phyloP scores from a whole-genome alignment of 2,329 filamentous ascomycete genomes.

The Penicillium sp. region DNA sequence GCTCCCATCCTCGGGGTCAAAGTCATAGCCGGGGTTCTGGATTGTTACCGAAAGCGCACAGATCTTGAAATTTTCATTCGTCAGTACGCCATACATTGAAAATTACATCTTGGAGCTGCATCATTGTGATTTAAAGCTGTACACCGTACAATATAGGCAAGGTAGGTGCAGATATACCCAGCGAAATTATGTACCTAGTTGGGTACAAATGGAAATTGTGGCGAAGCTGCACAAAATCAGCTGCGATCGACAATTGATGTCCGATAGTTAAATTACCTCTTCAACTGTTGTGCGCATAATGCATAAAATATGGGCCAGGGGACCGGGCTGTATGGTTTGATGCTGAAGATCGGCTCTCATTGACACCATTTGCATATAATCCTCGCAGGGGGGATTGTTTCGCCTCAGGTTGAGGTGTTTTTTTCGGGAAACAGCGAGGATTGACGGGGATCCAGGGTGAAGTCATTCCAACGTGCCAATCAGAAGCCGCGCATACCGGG shows the following conservation, averaged over 20 bases:
- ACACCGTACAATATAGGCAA: background rate
- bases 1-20: background rate
- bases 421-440: constrained; percentile 11
- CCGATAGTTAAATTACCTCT: background rate
- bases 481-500: constrained; percentile 19
- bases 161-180: background rate
- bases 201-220: background rate
- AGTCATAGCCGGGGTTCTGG: background rate
- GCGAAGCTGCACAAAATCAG: background rate
- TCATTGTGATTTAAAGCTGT: constrained; percentile 1
- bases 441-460: constrained; percentile 16
- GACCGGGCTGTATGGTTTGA: background rate
- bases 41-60: constrained; percentile 1
- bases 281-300: background rate
- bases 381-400: constrained; percentile 4
- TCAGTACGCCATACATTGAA: background rate
- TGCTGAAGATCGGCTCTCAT: background rate
- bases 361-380: background rate
- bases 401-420: background rate
- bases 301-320: constrained; percentile 1
- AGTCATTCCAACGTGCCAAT: constrained; percentile 24
- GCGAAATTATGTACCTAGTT: background rate
- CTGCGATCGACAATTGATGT: background rate
- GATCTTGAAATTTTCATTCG: background rate
- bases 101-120: background rate